Percentiles rank a stretch among this genome's conserved stretches.
These are phyloP conservation scores for Chaetoceros muelleri DNA, from an alignment of 108 stramenopile species.

Conservation along the genomic window DNA sequence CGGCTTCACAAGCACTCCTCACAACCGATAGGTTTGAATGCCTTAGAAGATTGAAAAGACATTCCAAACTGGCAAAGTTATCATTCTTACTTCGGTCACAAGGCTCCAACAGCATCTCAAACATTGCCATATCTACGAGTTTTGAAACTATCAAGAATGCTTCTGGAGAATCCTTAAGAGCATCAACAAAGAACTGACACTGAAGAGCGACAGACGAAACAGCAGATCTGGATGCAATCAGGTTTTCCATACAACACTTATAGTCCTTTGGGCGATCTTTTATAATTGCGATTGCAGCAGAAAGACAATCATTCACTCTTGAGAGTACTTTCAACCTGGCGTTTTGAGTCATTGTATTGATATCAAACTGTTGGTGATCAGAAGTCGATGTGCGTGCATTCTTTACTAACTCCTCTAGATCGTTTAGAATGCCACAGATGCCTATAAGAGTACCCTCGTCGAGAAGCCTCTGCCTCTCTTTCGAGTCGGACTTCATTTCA, in stretches of 20 bases:
- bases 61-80: conserved; percentile 12
- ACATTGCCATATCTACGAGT: too few relatives aligned
- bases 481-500: conserved; percentile 19
- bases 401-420: conserved; percentile 13
- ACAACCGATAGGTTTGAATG: conserved; percentile 5
- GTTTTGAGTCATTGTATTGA: background rate
- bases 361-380: too few relatives aligned
- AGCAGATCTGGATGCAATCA: background rate
- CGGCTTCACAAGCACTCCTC: conserved; percentile 17
- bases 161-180: conserved; percentile 11
- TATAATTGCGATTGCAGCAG: conserved; percentile 12
- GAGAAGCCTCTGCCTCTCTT: conserved; percentile 18
- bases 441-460: conserved; percentile 42
- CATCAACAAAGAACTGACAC: conserved; percentile 14
- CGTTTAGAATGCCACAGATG: conserved; percentile 17
- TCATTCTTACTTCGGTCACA: too few relatives aligned
- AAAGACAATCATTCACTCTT: conserved; percentile 1
- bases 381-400: conserved; percentile 9
- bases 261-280: conserved; percentile 29
- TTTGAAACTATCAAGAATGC: too few relatives aligned
- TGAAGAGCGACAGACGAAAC: background rate
- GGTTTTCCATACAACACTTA: background rate
- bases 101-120: too few relatives aligned
- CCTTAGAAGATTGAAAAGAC: conserved; percentile 16
- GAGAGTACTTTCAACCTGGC: background rate